Evolutionary conservation across 805 yeast genomes (phyloP).

Genomic region (Suhomyces emberorum): DNA sequence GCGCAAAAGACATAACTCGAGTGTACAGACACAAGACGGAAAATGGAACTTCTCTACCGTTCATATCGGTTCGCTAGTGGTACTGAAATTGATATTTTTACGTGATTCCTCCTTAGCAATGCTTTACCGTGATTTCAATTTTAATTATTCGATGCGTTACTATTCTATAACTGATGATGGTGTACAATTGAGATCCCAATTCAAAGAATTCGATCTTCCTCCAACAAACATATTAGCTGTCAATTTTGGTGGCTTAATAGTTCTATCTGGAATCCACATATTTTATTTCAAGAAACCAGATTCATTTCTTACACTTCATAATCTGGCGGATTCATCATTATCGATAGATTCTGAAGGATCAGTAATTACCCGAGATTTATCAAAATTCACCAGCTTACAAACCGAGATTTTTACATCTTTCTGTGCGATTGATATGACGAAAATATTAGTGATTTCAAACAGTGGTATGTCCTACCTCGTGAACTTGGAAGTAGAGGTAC

Average conservation of each 20-base stretch:
- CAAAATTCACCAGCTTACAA: slow-evolving; percentile 1
- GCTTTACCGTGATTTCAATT: slow-evolving; percentile 33
- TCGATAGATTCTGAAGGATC: slow-evolving; percentile 12
- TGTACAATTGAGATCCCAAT: slow-evolving; percentile 16
- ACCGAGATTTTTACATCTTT: slow-evolving; percentile 8
- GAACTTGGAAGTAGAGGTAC: slow-evolving; percentile 11
- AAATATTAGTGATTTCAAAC: slow-evolving; percentile 26
- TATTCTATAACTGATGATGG: slow-evolving; percentile 16
- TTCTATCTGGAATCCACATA: slow-evolving; percentile 21
- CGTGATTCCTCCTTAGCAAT: slow-evolving; percentile 19
- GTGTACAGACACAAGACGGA: neutral
- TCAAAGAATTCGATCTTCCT: slow-evolving; percentile 27
- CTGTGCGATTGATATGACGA: slow-evolving; percentile 23
- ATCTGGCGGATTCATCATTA: slow-evolving; percentile 8
- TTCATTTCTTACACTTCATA: slow-evolving; percentile 7
- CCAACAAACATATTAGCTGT: slow-evolving; percentile 26
- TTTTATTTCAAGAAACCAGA: slow-evolving; percentile 28
- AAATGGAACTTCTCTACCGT: slow-evolving; percentile 9
- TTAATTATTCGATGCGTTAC: slow-evolving; percentile 28
- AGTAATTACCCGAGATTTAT: slow-evolving; percentile 18
- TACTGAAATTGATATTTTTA: slow-evolving; percentile 15
- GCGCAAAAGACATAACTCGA: slow-evolving; percentile 4
- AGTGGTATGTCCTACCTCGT: slow-evolving; percentile 28
- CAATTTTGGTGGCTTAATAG: slow-evolving; percentile 24
- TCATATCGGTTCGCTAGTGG: slow-evolving; percentile 18